Base-by-base conservation (phyloP, 441 rosid genomes). In the Hura crepitans region DNA sequence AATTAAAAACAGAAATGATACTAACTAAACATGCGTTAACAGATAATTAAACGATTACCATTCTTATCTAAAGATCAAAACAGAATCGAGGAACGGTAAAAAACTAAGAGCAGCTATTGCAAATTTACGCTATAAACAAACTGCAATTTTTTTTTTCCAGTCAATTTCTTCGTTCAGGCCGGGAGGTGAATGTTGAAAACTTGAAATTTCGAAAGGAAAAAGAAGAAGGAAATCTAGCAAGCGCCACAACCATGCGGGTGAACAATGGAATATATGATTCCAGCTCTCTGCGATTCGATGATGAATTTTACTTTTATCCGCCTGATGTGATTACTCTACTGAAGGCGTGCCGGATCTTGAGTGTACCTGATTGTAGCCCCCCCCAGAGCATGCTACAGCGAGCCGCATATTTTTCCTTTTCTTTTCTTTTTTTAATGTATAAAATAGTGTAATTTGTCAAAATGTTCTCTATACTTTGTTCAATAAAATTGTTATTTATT, bases 41-140 rank as follows among this genome's bases (percentile, higher is more conserved):
- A 54, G 5, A 27, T 11, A 62, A 51, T 37, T 27, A 54, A 61
- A 45, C 15, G 25, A 64, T 57, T 61, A 67, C 70, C 69, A 54
- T 75, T 49, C 35, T 66, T 62, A 27, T 59, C 22, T 55, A 55
- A 20, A 4, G 46, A 42, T 53, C 33, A 30, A 72, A 54, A 11
- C 51, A 65, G 49, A 37, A 46, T 63, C 23, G 37, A 66, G 22
- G 53, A 66, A 50, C 11, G 2, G 20, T 22, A 42, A 15, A 6
- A 33, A 22, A 49, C 39, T 50, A 25, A 15, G 42, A 20, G 20
- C 33, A 20, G 62, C 23, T 0, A n/a, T 31, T 39, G 67, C 28
- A 11, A 66, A 37, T 58, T 50, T 60, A 66, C 54, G 42, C 25
- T 42, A 37, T 5, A 20, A 10, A 9, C 12, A 10, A 33, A 37